Conservation (phyloP, 2,329 filamentous ascomycete species). For the Niveomyces coronatus region DNA sequence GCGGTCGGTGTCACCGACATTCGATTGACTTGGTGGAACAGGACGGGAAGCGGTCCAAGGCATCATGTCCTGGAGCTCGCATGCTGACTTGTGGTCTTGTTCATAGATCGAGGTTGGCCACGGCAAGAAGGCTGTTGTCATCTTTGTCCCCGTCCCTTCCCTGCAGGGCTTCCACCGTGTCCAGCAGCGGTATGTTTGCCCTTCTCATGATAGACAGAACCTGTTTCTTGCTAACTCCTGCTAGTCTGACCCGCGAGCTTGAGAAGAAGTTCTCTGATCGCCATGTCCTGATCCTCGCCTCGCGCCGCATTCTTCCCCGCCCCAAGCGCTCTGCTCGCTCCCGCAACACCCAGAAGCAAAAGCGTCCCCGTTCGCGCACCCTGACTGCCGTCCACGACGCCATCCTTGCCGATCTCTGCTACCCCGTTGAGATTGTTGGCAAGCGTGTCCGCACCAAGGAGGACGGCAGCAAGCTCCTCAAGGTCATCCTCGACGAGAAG, state of each 20-base stretch:
- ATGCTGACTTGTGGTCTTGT: constrained; percentile 59
- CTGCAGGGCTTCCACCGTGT: constrained; percentile 98
- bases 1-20: constrained; percentile 8
- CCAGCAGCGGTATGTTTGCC: constrained; percentile 76
- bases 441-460: constrained; percentile 98
- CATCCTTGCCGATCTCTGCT: constrained; percentile 96
- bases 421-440: constrained; percentile 99
- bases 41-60: constrained; percentile 69
- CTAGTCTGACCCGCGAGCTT: constrained; percentile 95
- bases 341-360: constrained; percentile 94
- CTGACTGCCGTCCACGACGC: constrained; percentile 98
- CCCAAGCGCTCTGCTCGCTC: constrained; percentile 97
- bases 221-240: constrained; percentile 15
- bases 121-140: constrained; percentile 99
- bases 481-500: constrained; percentile 99
- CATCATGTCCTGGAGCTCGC: constrained; percentile 59
- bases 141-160: constrained; percentile 99
- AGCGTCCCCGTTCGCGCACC: constrained; percentile 95
- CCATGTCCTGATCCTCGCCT: constrained; percentile 97
- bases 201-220: neutral
- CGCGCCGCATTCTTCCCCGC: constrained; percentile 95
- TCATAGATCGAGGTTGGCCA: constrained; percentile 99
- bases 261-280: constrained; percentile 99
- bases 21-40: constrained; percentile 45
- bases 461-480: constrained; percentile 96